Evolutionary conservation across 495 filamentous ascomycete species (phyloP).

Genomic region (Hapsidospora chrysogenum): DNA sequence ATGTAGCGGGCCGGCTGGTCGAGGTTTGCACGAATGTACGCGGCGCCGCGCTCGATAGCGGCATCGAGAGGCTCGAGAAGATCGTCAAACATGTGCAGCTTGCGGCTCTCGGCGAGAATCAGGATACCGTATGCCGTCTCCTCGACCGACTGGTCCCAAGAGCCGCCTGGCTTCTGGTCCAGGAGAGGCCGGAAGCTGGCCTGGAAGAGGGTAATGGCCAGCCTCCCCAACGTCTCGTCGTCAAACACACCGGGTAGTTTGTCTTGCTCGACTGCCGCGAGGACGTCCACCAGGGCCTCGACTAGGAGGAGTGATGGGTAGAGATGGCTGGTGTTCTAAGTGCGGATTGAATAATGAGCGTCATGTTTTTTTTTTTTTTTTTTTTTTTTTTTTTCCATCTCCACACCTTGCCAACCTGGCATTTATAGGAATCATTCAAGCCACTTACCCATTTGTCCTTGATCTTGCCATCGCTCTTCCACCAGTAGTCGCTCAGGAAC

Average conservation of each 20-base stretch:
- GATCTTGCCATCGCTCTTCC: slow-evolving; percentile 6
- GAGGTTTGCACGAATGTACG: slow-evolving; percentile 2
- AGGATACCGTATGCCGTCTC: slow-evolving; percentile 11
- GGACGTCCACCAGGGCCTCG: slow-evolving; percentile 8
- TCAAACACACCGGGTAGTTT: slow-evolving; percentile 5
- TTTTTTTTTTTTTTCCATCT: too few relatives aligned
- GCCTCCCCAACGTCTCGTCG: slow-evolving; percentile 3
- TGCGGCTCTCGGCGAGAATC: slow-evolving; percentile 6
- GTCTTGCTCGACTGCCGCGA: slow-evolving; percentile 7
- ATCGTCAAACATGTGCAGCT: slow-evolving; percentile 5
- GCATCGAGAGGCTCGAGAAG: slow-evolving; percentile 5
- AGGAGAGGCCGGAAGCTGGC: slow-evolving; percentile 4
- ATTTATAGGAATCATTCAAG: too few relatives aligned
- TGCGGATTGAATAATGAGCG: too few relatives aligned
- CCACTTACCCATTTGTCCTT: slow-evolving; percentile 15
- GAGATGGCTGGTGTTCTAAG: slow-evolving; percentile 9
- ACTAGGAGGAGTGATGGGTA: slow-evolving; percentile 10
- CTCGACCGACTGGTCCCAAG: slow-evolving; percentile 15
- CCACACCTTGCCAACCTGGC: too few relatives aligned
- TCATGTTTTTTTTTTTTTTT: too few relatives aligned
- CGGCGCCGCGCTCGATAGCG: slow-evolving; percentile 7
- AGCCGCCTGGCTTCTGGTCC: slow-evolving; percentile 12
- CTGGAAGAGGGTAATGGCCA: slow-evolving; percentile 9
- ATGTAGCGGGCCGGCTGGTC: slow-evolving; percentile 5
- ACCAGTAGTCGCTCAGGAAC: slow-evolving; percentile 13